Evolutionary conservation across 164 flowering plant genomes (phyloP), one percentile per base, ranked within the genome.

Genomic region (Liriodendron chinense): DNA sequence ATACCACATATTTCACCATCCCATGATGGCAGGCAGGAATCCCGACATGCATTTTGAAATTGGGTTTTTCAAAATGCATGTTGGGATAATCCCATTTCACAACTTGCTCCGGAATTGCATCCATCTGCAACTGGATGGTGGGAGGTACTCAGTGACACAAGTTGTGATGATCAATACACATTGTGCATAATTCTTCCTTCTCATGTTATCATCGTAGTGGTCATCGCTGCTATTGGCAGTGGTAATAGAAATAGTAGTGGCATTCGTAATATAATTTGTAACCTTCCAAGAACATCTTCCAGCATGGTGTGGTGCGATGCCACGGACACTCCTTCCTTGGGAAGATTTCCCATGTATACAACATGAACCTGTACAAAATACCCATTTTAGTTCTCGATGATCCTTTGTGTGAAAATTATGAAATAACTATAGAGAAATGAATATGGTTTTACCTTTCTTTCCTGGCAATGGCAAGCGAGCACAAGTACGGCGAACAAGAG

Each of bases 261-360:
- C 13, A 2, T 53, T 53, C 16, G 57, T 5, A 0, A 0, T 53
- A 53, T 53, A 49, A 9, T 9, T 9, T 2, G 14, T 53, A 68
- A 76, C 78, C 78, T 76, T 69, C 76, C 82, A 53, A 79, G 73
- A 23, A 79, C 78, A 69, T 72, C 62, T 69, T 71, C 62, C 24
- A 87, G 81, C 85, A 86, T 82, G 74, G 82, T 68, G 56, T 83
- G 76, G 79, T 86, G 87, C 6, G 81, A 18, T 26, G 70, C 68
- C 3, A 56, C 56, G 0, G 78, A 68, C 21, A 12, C 70, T 28
- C 75, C 84, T 26, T 74, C 84, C 18, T 71, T 68, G 7, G 83
- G 84, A 21, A 18, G 61, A 2, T 65, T 82, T 76, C 90, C 90
- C 90, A 86, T 83, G 79, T 86, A 87, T 24, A 85, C 85, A 68